Evolutionary conservation across 805 yeast genomes (phyloP), one percentile per base, ranked within the genome.

Genomic region (Hanseniaspora occidentalis): DNA sequence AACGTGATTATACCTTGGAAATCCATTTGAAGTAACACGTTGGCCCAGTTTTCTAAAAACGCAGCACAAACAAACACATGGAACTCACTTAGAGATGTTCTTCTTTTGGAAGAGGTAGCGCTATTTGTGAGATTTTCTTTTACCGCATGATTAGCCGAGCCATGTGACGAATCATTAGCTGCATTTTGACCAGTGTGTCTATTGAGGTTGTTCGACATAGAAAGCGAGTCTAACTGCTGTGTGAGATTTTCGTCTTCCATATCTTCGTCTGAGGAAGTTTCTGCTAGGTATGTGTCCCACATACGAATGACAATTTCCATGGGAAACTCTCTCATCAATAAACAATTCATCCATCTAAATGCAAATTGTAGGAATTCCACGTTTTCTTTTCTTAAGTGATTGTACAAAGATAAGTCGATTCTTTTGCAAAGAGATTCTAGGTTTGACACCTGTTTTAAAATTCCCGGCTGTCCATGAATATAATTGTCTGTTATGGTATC

Each of bases 11-110:
- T 84, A 46, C 85, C 97, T 62, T 92, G 97, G 57, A 92, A 92
- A 48, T 89, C 97, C 86, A 81, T 84, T 8, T 70, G 67, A 56
- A 81, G 75, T 47, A 92, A 64, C 47, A 77, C 78, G 41, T 71
- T 77, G 46, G 92, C 77, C 78, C 95, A 92, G 53, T 84, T 79
- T 45, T 86, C 82, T 49, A 92, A 65, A 54, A 89, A 92, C 17
- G 98, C 97, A 17, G 97, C 96, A 62, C 98, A 92, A 3, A 92
- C 98, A 57, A 89, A 92, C 7, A 92, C 84, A 57, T 92, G 98
- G 61, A 92, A 92, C 52, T 79, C 85, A 50, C 83, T 84, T 55
- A 92, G 41, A 11, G 60, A 55, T 0, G 62, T 50, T 31, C 54
- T 57, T 14, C 54, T 49, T 33, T 33, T 13, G 69, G 47, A 4